phyloP scores from a whole-genome alignment of 352 stramenopile genomes.

The Globisporangium nunn region DNA sequence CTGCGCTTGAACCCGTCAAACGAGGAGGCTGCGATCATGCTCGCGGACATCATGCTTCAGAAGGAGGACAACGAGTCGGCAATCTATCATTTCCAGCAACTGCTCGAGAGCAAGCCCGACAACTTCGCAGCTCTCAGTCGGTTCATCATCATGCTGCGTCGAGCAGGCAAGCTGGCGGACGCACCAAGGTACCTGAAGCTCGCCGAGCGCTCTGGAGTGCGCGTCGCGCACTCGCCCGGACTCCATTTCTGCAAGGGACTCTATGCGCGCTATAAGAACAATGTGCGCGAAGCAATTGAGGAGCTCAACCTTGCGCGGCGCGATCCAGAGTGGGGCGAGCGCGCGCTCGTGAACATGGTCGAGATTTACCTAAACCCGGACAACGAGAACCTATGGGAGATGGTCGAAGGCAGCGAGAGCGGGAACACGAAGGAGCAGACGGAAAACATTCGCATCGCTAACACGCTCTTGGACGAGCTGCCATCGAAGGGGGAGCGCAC shows the following conservation, averaged over 20 bases:
- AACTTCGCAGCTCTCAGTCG: slow-evolving; percentile 88
- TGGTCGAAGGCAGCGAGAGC: slow-evolving; percentile 14
- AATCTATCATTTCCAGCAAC: slow-evolving; percentile 86
- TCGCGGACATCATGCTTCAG: slow-evolving; percentile 87
- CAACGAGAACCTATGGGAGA: slow-evolving; percentile 90
- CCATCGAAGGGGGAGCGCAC: slow-evolving; percentile 41
- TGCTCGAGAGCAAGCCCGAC: slow-evolving; percentile 84
- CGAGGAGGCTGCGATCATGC: slow-evolving; percentile 86
- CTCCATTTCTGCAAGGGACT: slow-evolving; percentile 90
- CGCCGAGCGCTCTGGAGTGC: slow-evolving; percentile 64
- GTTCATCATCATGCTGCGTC: slow-evolving; percentile 83
- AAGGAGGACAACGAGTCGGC: slow-evolving; percentile 85
- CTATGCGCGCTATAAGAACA: slow-evolving; percentile 87
- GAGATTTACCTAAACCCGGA: slow-evolving; percentile 93
- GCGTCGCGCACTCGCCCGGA: slow-evolving; percentile 73
- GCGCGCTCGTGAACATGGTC: slow-evolving; percentile 89
- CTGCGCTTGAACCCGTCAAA: slow-evolving; percentile 73
- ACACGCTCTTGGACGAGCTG: slow-evolving; percentile 85
- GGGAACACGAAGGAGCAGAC: slow-evolving; percentile 67
- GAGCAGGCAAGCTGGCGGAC: slow-evolving; percentile 74
- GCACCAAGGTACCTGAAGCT: slow-evolving; percentile 72
- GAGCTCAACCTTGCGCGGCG: slow-evolving; percentile 86
- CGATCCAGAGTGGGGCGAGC: slow-evolving; percentile 84
- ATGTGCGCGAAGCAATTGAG: slow-evolving; percentile 85
- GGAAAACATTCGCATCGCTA: slow-evolving; percentile 85